Base-by-base conservation (phyloP, 108 stramenopile species). In the Discostella pseudostelligera region DNA sequence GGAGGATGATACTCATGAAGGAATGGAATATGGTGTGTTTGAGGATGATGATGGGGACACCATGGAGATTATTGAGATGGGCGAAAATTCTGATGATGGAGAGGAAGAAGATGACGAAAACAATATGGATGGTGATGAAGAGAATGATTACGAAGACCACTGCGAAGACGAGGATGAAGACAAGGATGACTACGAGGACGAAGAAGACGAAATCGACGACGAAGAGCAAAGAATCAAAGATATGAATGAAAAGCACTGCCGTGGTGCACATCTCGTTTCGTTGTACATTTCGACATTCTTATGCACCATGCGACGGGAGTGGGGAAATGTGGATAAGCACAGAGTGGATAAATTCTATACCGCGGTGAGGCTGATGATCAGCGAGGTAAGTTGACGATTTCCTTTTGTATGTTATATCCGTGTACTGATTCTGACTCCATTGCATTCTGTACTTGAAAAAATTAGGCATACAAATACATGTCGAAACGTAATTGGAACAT, bases 261-360 rank as follows among this genome's bases (percentile, higher is more conserved):
- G 88, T 24, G 95, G 95, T 11, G 95, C 90, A 16, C 92, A 93
- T 63, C 75, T 96, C 36, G 87, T 84, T 8, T 72, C 84, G 5
- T 53, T 95, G 19, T 94, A 92, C 74, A 69, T 95, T 48, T 60
- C 79, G 32, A 90, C 91, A 17, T 94, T 94, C 75, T 84, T 96
- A 53, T 77, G 76, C 13, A 97, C 92, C 3, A 47, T 97, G 29
- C 60, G 74, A 20, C 78, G 94, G 22, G 96, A 97, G 59, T 97
- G 96, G 96, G 89, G 85, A 7, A 82, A 83, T 51, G 87, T 97
- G 71, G 96, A 97, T 72, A 92, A 94, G 81, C 87, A 97, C 69
- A 81, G 96, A 8, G 76, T 97, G 8, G 92, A 97, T 67, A 97
- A 97, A 62, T 94, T 97, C 50, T 97, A 97, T 72, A 90, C 89